A percentile compares a stretch with the other conserved stretches of the same genome.
Evolutionary conservation across 305 asterid genomes (phyloP).

Genomic region (Petunia hybrid): DNA sequence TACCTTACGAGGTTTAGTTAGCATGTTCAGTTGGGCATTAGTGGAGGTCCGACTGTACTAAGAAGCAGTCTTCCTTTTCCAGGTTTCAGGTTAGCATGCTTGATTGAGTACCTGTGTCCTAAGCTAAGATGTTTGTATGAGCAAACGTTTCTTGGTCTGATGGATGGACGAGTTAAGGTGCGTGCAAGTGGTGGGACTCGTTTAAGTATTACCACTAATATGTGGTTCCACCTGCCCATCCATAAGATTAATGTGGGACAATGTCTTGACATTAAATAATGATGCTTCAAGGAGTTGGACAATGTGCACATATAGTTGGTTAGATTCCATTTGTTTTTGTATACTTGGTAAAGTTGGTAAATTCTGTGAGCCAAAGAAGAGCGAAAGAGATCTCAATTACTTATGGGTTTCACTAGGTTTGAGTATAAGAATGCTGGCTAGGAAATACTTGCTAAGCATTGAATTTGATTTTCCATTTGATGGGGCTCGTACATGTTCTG

Average conservation of each 20-base stretch:
- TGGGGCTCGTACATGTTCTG: no score
- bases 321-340: neutral
- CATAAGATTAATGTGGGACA: neutral
- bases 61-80: neutral
- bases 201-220: neutral
- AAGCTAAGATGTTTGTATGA: neutral
- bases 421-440: neutral
- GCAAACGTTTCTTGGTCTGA: neutral
- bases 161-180: slow-evolving; percentile 21
- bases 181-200: neutral
- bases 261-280: neutral
- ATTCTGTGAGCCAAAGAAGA: neutral
- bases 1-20: no score
- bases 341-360: neutral
- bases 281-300: neutral
- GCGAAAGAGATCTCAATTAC: neutral
- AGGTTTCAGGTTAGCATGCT: neutral
- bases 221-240: neutral
- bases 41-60: neutral
- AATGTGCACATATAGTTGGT: neutral
- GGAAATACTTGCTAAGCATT: neutral
- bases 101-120: neutral
- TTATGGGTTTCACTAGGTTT: slow-evolving; percentile 1
- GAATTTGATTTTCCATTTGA: no score
- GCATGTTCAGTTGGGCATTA: no score